These are phyloP conservation scores for Podaxis sp. DNA, from an alignment of 768 basidiomycete genomes.

Conservation along the genomic window DNA sequence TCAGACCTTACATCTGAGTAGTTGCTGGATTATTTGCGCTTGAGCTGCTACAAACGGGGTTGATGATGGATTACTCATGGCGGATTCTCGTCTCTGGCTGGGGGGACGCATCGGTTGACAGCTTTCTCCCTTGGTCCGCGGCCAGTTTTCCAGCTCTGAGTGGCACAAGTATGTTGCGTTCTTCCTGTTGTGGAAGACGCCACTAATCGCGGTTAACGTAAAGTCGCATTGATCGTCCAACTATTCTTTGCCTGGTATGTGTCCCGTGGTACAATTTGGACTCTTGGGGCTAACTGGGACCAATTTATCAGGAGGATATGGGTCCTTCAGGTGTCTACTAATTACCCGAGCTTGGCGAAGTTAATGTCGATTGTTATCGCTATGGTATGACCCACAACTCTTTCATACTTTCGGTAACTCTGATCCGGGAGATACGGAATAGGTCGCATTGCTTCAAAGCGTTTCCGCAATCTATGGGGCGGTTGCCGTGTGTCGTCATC, in stretches of 20 bases:
- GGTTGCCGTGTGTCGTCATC: neutral
- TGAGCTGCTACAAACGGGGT: constrained; percentile 9
- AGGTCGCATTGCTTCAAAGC: constrained; percentile 1
- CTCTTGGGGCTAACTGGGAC: neutral
- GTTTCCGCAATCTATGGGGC: constrained; percentile 9
- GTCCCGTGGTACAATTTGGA: neutral
- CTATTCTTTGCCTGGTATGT: constrained; percentile 15
- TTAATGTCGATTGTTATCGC: constrained; percentile 9
- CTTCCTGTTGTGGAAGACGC: neutral
- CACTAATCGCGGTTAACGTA: neutral
- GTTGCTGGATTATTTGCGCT: constrained; percentile 6
- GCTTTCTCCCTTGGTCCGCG: constrained; percentile 3
- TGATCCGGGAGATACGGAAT: neutral
- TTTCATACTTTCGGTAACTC: neutral
- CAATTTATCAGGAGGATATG: constrained; percentile 11
- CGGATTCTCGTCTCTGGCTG: constrained; percentile 9
- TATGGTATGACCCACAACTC: neutral
- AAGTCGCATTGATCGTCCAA: constrained; percentile 11
- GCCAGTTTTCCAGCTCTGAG: constrained; percentile 9
- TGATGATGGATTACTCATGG: constrained; percentile 15
- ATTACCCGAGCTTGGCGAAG: neutral
- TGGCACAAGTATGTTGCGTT: constrained; percentile 2
- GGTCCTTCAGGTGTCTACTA: constrained; percentile 2
- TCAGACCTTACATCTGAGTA: neutral
- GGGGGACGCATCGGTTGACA: neutral